Base-by-base conservation (phyloP, 768 basidiomycete species). In the Serendipita sp. region DNA sequence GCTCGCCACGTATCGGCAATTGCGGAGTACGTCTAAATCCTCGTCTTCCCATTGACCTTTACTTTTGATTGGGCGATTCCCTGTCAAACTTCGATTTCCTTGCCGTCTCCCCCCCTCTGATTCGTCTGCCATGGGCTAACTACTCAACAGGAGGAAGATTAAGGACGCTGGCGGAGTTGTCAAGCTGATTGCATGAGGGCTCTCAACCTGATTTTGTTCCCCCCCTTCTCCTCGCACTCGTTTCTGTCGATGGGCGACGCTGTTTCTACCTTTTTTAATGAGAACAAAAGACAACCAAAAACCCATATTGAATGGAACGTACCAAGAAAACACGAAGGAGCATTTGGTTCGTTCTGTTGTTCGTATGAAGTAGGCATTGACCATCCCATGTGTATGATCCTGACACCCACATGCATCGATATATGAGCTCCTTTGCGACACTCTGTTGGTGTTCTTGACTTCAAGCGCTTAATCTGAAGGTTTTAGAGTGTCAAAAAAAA, bases 91-190 rank as follows among this genome's bases (percentile, higher is more conserved):
- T 67, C 73, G 63, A 70, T 36, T 13, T 15, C 65, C 30, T 46
- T 38, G n/a, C 28, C 34, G 1, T 34, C 44, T 68, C 41, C 2
- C 13, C 13, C 13, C 5, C 41, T 41, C 18, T 23, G n/a, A 18
- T 48, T 7, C 30, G 18, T 41, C 32, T 2, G 23, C 23, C 23
- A 41, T n/a, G n/a, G n/a, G n/a, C 44, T 30, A 10, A 34, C 36
- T 3, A 34, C 30, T 35, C 56, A 52, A n/a, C 70, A 82, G 81
- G 74, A 73, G 71, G 38, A 91, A 91, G 77, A 92, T 92, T 80
- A 91, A 90, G 78, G 91, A 86, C 77, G 90, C 89, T 67, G 92
- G 92, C 66, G 92, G 92, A 72, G 93, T 95, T 72, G 91, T 99
- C 70, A 84, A 85, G 77, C 82, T 97, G 71, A 78, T 93, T 72